Evolutionary conservation across 78 protist species (phyloP).

Genomic region (Pelomyxa schiedti): DNA sequence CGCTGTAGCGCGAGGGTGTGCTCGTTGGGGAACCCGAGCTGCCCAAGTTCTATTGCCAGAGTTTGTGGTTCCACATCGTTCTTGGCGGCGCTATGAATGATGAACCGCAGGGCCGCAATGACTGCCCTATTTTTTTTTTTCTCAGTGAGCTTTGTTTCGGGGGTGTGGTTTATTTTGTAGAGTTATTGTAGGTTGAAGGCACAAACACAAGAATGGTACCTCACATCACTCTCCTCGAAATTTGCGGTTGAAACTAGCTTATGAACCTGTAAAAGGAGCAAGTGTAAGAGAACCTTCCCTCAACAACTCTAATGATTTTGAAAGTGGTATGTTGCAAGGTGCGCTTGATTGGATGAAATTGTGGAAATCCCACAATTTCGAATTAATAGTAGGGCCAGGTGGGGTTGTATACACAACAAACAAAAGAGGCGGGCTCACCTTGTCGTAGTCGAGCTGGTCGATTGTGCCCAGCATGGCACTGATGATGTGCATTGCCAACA

Average conservation of each 20-base stretch:
- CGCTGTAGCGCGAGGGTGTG: conserved; percentile 2
- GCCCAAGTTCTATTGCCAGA: conserved; percentile 63
- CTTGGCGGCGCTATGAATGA: conserved; percentile 49
- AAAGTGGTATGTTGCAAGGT: not conserved
- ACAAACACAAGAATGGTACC: conserved; percentile 35
- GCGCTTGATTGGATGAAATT: conserved; percentile 23
- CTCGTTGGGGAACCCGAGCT: conserved; percentile 72
- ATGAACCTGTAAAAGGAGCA: not conserved
- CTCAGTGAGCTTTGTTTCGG: not conserved
- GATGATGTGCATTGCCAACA: not conserved
- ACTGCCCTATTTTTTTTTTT: conserved; percentile 43
- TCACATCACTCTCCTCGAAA: conserved; percentile 22
- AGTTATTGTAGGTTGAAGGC: not conserved
- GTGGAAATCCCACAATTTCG: conserved; percentile 24
- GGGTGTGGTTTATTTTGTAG: not conserved
- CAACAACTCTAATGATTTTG: not conserved
- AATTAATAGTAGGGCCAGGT: conserved; percentile 32
- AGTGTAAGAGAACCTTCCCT: not conserved
- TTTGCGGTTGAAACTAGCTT: not conserved
- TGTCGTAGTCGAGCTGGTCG: not conserved
- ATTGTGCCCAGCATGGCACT: conserved; percentile 6
- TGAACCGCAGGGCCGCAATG: conserved; percentile 63
- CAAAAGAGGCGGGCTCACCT: not conserved
- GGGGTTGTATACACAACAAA: conserved; percentile 41
- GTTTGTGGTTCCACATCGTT: conserved; percentile 40